These are phyloP conservation scores for Pelargonium fulgidum DNA, from an alignment of 441 rosid species.

Conservation along the genomic window DNA sequence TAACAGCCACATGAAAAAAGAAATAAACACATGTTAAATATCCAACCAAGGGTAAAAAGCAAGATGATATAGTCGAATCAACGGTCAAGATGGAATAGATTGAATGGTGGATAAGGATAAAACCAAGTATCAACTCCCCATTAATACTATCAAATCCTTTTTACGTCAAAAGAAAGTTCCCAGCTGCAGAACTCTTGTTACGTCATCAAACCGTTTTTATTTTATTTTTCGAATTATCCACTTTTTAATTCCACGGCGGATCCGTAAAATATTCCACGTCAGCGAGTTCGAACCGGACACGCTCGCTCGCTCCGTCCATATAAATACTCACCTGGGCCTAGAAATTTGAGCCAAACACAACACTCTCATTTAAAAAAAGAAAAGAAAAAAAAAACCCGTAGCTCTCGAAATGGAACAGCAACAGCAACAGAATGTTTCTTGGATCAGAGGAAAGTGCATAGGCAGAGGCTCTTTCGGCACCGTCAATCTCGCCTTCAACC, in stretches of 20 bases:
- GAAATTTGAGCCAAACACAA: background rate
- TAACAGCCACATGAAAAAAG: no score
- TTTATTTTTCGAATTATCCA: no score
- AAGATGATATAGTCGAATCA: background rate
- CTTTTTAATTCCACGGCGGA: no score
- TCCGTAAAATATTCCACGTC: background rate
- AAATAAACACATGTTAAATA: background rate
- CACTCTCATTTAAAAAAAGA: no score
- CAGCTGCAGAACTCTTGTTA: no score
- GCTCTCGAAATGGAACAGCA: background rate
- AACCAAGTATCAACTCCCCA: background rate
- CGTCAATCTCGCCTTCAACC: conserved; percentile 31
- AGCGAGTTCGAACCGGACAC: background rate
- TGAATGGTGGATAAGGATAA: background rate
- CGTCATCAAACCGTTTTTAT: no score
- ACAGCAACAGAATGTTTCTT: conserved; percentile 16
- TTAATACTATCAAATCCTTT: no score
- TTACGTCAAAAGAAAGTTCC: no score
- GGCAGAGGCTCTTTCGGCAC: conserved; percentile 45
- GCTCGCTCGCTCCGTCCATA: background rate
- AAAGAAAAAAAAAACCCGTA: background rate
- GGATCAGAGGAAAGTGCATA: conserved; percentile 42
- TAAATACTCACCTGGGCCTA: background rate
- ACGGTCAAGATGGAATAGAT: background rate
- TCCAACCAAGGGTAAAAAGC: background rate